Base-by-base conservation (phyloP, 2,329 filamentous ascomycete species). In the Beauveria asiatica region DNA sequence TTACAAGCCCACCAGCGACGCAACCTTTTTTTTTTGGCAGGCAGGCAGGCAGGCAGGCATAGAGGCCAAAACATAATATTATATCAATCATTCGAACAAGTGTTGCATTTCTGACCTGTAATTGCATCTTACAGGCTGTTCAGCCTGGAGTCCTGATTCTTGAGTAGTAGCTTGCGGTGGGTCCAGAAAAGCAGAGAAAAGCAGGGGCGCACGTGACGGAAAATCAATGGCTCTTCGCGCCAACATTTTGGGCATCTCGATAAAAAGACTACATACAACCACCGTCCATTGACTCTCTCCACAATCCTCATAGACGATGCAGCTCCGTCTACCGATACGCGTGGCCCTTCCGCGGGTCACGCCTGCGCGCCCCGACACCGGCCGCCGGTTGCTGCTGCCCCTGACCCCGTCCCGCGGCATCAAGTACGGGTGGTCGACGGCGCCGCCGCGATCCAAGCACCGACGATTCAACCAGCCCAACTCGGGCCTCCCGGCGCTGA, bases 401-500 rank as follows among this genome's bases (percentile, higher is more conserved):
- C 75, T 74, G 58, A 78, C 74, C 39, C 67, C 76, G 61, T 71
- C 69, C 63, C 80, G 79, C 69, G 76, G 78, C 69, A 77, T 83
- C 68, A 79, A 82, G 64, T 80, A 82, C 69, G 84, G 84, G 68
- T 87, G 84, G 84, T 78, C 76, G 60, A 87, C 83, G 3, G 75
- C 79, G 61, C 75, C 80, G 59, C 68, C 73, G 30, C 80, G 80
- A 62, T 72, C 70, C 65, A 82, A 82, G 69, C 82, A 80, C 60
- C 77, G 74, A 55, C 82, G 81, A 60, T 87, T 85, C 79, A 86
- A 87, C 73, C 82, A 84, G 70, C 70, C 74, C 50, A 78, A 76
- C 50, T 70, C 80, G 0, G 83, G 83, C 44, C 76, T 87, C 2
- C 83, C 84, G 2, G 71, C 70, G 5, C 82, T 80, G 51, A 82